A percentile compares a stretch with the other conserved stretches of the same genome.
Conservation (phyloP, 2,329 filamentous ascomycete species). For the Ceratocystis lukuohia region DNA sequence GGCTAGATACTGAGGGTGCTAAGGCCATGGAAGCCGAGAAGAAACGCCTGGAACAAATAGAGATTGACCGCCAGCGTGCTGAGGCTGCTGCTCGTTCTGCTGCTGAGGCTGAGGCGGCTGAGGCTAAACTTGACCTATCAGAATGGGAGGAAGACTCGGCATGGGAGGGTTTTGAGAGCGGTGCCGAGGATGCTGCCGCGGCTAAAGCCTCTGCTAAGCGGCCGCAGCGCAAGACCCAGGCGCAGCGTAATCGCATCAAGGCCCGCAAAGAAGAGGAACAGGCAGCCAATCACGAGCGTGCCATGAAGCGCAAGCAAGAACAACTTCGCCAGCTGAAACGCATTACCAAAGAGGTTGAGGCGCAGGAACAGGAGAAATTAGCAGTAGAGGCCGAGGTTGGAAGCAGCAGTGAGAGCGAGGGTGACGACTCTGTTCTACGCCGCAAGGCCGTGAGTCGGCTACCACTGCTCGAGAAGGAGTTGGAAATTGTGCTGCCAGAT, state of each 20-base stretch:
- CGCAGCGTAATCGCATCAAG: slow-evolving; percentile 78
- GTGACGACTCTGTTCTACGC: slow-evolving; percentile 51
- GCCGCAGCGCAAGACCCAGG: slow-evolving; percentile 70
- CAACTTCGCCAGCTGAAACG: slow-evolving; percentile 60
- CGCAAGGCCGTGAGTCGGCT: slow-evolving; percentile 61
- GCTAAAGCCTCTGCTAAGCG: slow-evolving; percentile 62
- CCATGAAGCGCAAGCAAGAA: slow-evolving; percentile 57
- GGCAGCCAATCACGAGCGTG: slow-evolving; percentile 58
- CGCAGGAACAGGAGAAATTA: slow-evolving; percentile 40
- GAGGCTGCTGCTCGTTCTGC: slow-evolving; percentile 58
- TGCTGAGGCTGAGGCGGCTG: slow-evolving; percentile 60
- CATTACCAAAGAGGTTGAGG: slow-evolving; percentile 49
- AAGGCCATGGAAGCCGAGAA: slow-evolving; percentile 69
- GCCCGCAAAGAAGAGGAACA: slow-evolving; percentile 78
- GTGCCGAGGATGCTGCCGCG: slow-evolving; percentile 45
- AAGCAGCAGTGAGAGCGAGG: slow-evolving; percentile 40
- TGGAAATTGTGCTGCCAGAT: slow-evolving; percentile 71
- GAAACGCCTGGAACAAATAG: slow-evolving; percentile 53
- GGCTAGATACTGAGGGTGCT: slow-evolving; percentile 59
- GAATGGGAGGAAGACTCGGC: slow-evolving; percentile 79
- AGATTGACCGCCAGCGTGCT: slow-evolving; percentile 51
- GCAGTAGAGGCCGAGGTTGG: slow-evolving; percentile 26
- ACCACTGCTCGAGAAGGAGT: slow-evolving; percentile 53
- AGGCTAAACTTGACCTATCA: slow-evolving; percentile 49
- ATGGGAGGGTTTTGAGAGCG: slow-evolving; percentile 83